phyloP scores from a whole-genome alignment of 352 stramenopile species.

The Phytophthora cryptogea region DNA sequence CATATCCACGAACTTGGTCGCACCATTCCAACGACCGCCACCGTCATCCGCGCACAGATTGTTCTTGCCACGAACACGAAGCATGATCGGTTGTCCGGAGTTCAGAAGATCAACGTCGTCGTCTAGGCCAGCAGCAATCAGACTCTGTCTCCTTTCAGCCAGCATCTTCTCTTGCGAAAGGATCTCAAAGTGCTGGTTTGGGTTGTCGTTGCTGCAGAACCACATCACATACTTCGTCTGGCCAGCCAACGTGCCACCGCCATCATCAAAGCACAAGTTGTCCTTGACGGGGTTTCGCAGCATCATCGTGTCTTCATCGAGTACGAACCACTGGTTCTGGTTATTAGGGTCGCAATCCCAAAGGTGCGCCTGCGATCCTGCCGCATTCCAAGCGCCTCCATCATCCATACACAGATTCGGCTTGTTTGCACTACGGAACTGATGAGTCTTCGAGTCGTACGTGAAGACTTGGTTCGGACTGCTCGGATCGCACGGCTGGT shows the following conservation, averaged over 20 bases:
- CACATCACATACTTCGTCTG: conserved; percentile 23
- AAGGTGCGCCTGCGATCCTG: conserved; percentile 14
- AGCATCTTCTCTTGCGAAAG: conserved; percentile 20
- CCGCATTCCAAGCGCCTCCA: conserved; percentile 15
- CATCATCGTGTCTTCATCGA: conserved; percentile 33
- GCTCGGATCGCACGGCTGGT: conserved; percentile 27
- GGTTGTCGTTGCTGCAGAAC: conserved; percentile 25
- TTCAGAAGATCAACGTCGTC: conserved; percentile 18
- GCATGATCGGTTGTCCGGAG: conserved; percentile 23
- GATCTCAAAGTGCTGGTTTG: conserved; percentile 37
- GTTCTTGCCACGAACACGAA: conserved; percentile 29
- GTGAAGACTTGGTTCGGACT: conserved; percentile 34
- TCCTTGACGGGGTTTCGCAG: conserved; percentile 31
- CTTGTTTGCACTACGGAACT: conserved; percentile 28
- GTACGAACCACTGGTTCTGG: conserved; percentile 29
- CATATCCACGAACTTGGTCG: conserved; percentile 23
- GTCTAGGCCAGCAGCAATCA: conserved; percentile 13
- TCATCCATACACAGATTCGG: conserved; percentile 32
- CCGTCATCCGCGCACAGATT: conserved; percentile 41
- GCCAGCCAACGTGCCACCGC: conserved; percentile 1
- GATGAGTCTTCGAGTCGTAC: conserved; percentile 22
- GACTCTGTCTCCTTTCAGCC: conserved; percentile 11
- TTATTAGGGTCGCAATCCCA: conserved; percentile 30
- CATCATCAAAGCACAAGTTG: conserved; percentile 39
- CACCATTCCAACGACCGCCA: conserved; percentile 22